Percentiles rank a stretch among this genome's conserved stretches.
These are phyloP conservation scores for Lophiotrema nucula DNA, from an alignment of 495 filamentous ascomycete genomes.

Conservation along the genomic window DNA sequence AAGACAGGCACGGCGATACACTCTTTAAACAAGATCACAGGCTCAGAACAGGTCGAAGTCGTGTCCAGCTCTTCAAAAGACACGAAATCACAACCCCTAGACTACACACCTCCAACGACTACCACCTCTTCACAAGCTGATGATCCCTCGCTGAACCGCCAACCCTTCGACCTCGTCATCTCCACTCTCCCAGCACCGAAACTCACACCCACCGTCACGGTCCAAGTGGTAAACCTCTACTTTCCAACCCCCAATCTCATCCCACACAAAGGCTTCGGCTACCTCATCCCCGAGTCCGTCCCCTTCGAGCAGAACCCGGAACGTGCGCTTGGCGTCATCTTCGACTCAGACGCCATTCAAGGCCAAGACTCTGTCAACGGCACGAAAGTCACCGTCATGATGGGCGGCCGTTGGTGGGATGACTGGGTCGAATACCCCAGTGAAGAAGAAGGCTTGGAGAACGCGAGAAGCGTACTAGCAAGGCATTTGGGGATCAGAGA, in stretches of 20 bases:
- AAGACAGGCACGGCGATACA: constrained; percentile 43
- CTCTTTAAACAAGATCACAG: constrained; percentile 35
- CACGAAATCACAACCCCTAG: background rate
- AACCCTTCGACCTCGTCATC: constrained; percentile 30
- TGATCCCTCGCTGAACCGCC: background rate
- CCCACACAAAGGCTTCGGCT: constrained; percentile 75
- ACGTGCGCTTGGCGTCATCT: constrained; percentile 82
- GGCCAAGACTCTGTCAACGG: constrained; percentile 53
- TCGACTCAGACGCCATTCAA: constrained; percentile 68
- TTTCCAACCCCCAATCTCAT: constrained; percentile 65
- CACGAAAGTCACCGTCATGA: constrained; percentile 91
- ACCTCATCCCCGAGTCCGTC: constrained; percentile 76
- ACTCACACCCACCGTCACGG: constrained; percentile 65
- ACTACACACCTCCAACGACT: constrained; percentile 5
- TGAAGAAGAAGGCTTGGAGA: constrained; percentile 59
- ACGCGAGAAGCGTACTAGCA: constrained; percentile 66
- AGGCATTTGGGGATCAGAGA: constrained; percentile 72
- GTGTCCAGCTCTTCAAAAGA: background rate
- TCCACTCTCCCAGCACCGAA: constrained; percentile 17
- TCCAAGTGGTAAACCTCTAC: constrained; percentile 90
- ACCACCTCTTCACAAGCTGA: background rate
- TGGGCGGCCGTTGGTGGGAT: constrained; percentile 93
- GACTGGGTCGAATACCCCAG: constrained; percentile 57
- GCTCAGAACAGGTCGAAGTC: background rate
- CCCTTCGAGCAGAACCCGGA: constrained; percentile 75